These are phyloP conservation scores for Fomitopsis serialis DNA, from an alignment of 768 basidiomycete genomes.

Conservation along the genomic window DNA sequence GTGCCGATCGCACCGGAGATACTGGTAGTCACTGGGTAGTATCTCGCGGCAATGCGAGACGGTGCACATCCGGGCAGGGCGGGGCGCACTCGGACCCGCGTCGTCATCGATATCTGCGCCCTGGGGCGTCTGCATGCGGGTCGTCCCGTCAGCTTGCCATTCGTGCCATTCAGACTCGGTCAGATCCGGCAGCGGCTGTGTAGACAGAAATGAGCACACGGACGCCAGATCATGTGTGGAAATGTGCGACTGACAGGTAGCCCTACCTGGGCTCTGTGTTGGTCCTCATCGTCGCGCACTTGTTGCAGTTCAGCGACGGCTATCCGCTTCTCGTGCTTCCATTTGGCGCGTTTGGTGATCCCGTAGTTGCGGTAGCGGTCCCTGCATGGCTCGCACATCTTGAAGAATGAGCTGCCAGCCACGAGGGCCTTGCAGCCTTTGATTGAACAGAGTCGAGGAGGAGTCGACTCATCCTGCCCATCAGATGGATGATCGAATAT, in stretches of 20 bases:
- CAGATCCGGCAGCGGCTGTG: not conserved
- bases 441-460: conserved; percentile 42
- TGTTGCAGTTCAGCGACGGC: conserved; percentile 36
- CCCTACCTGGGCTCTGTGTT: conserved; percentile 28
- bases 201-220: not conserved
- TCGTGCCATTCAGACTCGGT: conserved; percentile 25
- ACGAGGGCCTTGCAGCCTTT: conserved; percentile 49
- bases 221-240: not conserved
- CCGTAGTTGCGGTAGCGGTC: conserved; percentile 47
- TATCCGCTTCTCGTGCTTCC: conserved; percentile 41
- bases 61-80: conserved; percentile 46
- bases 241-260: conserved; percentile 28
- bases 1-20: conserved; percentile 51
- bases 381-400: conserved; percentile 33
- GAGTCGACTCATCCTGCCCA: conserved; percentile 3
- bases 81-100: conserved; percentile 13
- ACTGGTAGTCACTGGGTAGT: conserved; percentile 41
- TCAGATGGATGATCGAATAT: not conserved
- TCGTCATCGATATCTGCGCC: not conserved
- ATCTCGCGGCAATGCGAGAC: conserved; percentile 53
- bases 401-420: conserved; percentile 28
- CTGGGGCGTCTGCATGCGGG: not conserved
- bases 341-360: conserved; percentile 49
- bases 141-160: conserved; percentile 23
- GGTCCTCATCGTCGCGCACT: conserved; percentile 34